phyloP scores from a whole-genome alignment of 2,329 filamentous ascomycete genomes.

The Alternaria viburni region DNA sequence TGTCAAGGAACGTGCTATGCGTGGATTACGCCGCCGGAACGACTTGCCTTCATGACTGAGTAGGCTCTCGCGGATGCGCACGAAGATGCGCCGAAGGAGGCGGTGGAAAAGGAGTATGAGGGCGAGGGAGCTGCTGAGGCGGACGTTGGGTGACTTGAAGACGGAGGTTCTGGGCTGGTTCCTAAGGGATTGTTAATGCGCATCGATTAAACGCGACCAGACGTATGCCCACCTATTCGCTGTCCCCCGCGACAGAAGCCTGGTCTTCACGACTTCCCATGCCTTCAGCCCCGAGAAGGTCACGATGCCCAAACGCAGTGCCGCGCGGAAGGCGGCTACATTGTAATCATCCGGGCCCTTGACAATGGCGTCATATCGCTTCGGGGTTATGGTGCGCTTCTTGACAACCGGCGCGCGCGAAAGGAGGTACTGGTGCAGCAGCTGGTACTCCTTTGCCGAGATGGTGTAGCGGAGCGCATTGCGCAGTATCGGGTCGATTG shows the following conservation, averaged over 20 bases:
- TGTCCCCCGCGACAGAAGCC: slow-evolving; percentile 44
- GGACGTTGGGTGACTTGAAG: slow-evolving; percentile 68
- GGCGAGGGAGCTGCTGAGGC: slow-evolving; percentile 82
- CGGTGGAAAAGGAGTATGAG: slow-evolving; percentile 88
- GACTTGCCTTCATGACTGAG: slow-evolving; percentile 79
- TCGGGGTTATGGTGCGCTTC: slow-evolving; percentile 59
- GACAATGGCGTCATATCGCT: slow-evolving; percentile 59
- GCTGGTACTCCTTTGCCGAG: slow-evolving; percentile 83
- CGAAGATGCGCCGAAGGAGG: slow-evolving; percentile 87
- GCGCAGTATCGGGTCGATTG: slow-evolving; percentile 74
- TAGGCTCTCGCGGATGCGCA: slow-evolving; percentile 76
- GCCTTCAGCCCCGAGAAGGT: slow-evolving; percentile 54
- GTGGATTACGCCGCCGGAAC: slow-evolving; percentile 83
- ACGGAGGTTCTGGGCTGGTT: slow-evolving; percentile 49
- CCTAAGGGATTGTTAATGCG: slow-evolving; percentile 24
- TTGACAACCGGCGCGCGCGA: slow-evolving; percentile 70
- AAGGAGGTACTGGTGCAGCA: slow-evolving; percentile 81
- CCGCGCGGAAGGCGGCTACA: slow-evolving; percentile 54
- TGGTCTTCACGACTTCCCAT: slow-evolving; percentile 52
- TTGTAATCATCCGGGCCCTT: slow-evolving; percentile 57
- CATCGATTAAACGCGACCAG: neutral
- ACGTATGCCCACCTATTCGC: slow-evolving; percentile 25
- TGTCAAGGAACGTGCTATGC: slow-evolving; percentile 74
- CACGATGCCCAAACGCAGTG: slow-evolving; percentile 53
- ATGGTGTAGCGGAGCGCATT: slow-evolving; percentile 85